These are phyloP conservation scores for Malassezia brasiliensis DNA, from an alignment of 1,284 basidiomycete genomes.

Conservation along the genomic window DNA sequence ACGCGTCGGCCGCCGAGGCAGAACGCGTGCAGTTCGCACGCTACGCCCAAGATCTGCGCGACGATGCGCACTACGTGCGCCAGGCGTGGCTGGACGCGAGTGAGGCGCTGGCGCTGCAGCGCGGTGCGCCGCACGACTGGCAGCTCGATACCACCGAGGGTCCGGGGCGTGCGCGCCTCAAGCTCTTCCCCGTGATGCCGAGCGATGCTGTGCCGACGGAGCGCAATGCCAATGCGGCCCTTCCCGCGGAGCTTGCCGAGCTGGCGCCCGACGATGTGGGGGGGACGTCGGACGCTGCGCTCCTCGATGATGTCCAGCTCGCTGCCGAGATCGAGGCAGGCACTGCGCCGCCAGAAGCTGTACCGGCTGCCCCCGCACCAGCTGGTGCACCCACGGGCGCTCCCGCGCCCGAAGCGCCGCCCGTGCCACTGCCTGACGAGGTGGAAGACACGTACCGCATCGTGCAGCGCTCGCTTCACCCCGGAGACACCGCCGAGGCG, in stretches of 20 bases:
- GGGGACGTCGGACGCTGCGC: not conserved
- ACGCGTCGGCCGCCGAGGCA: conserved; percentile 22
- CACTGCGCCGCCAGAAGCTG: not conserved
- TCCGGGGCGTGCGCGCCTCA: conserved; percentile 35
- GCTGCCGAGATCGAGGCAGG: not conserved
- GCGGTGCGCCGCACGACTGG: conserved; percentile 17
- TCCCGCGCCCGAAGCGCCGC: not conserved
- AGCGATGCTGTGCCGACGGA: not conserved
- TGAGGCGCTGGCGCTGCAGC: not conserved
- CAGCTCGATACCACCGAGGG: conserved; percentile 45
- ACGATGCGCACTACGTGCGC: conserved; percentile 13
- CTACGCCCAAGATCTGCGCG: conserved; percentile 31
- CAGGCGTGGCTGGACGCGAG: conserved; percentile 3
- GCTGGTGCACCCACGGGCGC: not conserved
- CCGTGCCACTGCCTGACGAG: conserved; percentile 30
- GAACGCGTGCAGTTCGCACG: conserved; percentile 24
- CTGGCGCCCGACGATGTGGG: not conserved
- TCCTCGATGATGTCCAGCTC: not conserved
- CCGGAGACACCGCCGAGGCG: conserved; percentile 83
- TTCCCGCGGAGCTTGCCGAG: not conserved
- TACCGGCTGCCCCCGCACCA: not conserved
- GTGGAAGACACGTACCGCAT: conserved; percentile 58
- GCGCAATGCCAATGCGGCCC: not conserved
- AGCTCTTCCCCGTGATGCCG: conserved; percentile 28
- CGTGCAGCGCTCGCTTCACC: conserved; percentile 58